Conservation (phyloP, 176 grass and related monocot species). For the Carex pumila region DNA sequence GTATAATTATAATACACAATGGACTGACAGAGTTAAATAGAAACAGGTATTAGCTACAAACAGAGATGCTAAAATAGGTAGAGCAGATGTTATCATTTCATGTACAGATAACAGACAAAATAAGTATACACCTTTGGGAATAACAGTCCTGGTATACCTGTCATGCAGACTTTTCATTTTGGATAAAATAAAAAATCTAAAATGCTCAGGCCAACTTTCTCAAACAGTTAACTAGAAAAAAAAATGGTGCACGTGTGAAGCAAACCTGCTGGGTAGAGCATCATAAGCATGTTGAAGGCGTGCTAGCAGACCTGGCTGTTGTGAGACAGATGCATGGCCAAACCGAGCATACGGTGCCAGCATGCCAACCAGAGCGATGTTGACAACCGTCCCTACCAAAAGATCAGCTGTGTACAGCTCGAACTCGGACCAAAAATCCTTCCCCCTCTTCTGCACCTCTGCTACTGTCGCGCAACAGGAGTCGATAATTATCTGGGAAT, state of each 20-base stretch:
- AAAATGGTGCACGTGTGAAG: background rate
- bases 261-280: conserved; percentile 83
- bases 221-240: background rate
- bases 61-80: background rate
- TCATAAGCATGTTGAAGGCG: conserved; percentile 67
- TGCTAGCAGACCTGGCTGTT: conserved; percentile 45
- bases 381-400: conserved; percentile 87
- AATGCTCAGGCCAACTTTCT: background rate
- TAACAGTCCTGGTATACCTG: background rate
- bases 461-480: conserved; percentile 85
- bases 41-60: background rate
- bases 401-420: conserved; percentile 91
- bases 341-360: conserved; percentile 88
- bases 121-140: background rate
- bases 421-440: conserved; percentile 93
- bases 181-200: background rate
- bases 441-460: conserved; percentile 87
- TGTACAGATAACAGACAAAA: background rate
- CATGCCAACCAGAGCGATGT: conserved; percentile 92
- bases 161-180: background rate
- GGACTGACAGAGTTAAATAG: background rate
- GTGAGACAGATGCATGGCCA: conserved; percentile 45
- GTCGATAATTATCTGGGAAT: conserved; percentile 79
- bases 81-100: background rate
- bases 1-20: background rate